phyloP scores from a whole-genome alignment of 2,329 filamentous ascomycete genomes.

The Chrysosphaeria jannelii region DNA sequence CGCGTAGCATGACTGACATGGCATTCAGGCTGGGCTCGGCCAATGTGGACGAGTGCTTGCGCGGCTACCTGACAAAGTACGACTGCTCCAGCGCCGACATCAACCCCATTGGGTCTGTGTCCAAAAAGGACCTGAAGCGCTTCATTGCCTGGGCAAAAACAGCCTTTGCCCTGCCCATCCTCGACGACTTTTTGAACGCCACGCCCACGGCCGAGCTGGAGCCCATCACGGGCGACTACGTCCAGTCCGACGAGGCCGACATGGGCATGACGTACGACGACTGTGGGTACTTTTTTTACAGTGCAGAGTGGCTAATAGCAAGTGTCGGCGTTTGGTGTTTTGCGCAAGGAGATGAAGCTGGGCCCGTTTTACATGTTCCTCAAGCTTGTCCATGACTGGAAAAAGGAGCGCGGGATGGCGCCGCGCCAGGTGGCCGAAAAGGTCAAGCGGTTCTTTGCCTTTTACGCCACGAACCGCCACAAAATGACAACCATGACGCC shows the following conservation, averaged over 20 bases:
- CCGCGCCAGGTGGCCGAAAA: slow-evolving; percentile 16
- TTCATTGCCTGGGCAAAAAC: slow-evolving; percentile 36
- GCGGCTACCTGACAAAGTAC: slow-evolving; percentile 35
- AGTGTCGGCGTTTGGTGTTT: slow-evolving; percentile 7
- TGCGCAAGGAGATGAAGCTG: slow-evolving; percentile 16
- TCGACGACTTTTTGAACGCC: slow-evolving; percentile 33
- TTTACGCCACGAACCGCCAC: slow-evolving; percentile 30
- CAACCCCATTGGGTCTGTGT: slow-evolving; percentile 29
- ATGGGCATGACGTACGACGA: slow-evolving; percentile 23
- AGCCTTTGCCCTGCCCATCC: slow-evolving; percentile 30
- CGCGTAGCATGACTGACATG: background rate
- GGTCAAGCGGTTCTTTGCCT: slow-evolving; percentile 16
- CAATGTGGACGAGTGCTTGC: slow-evolving; percentile 6
- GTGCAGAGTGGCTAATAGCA: background rate
- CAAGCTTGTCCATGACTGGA: slow-evolving; percentile 16
- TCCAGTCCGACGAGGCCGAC: slow-evolving; percentile 17
- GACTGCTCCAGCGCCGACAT: slow-evolving; percentile 18
- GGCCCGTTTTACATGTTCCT: slow-evolving; percentile 16
- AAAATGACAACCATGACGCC: slow-evolving; percentile 34
- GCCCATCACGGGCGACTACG: slow-evolving; percentile 31
- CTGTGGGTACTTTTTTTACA: slow-evolving; percentile 3
- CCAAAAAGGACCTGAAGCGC: slow-evolving; percentile 33
- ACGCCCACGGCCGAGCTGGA: slow-evolving; percentile 30
- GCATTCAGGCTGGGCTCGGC: slow-evolving; percentile 4
- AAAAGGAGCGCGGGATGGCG: slow-evolving; percentile 8